Conservation (phyloP, 148 eudicot species). For the Beta vulgaris region DNA sequence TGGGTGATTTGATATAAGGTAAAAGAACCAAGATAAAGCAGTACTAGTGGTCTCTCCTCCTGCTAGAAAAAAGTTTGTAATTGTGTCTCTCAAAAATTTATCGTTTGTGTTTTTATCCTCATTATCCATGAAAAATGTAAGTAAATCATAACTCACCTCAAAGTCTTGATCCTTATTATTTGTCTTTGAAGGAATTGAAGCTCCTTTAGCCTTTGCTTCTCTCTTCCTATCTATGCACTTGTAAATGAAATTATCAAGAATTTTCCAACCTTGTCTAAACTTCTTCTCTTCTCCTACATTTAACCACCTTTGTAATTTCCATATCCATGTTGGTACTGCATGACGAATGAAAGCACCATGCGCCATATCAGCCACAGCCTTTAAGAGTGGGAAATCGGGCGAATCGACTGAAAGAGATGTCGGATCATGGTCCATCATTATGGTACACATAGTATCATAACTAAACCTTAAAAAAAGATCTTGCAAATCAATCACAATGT, state of each 20-base stretch:
- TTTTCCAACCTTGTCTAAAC: conserved; percentile 19
- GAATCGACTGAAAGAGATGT: conserved; percentile 26
- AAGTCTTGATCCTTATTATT: no score
- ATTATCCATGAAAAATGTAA: no score
- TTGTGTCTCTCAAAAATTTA: conserved; percentile 25
- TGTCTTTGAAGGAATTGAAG: no score
- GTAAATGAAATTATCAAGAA: conserved; percentile 25
- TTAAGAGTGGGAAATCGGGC: conserved; percentile 25
- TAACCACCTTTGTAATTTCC: conserved; percentile 51
- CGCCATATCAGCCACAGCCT: conserved; percentile 35
- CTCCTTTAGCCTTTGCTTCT: conserved; percentile 9
- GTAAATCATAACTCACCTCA: no score
- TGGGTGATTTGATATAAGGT: conserved; percentile 36
- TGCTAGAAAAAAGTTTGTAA: conserved; percentile 31
- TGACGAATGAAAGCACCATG: conserved; percentile 36
- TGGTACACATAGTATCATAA: conserved; percentile 37
- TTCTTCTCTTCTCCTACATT: conserved; percentile 40
- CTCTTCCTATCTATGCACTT: conserved; percentile 17
- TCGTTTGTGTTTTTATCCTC: background rate
- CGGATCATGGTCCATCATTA: conserved; percentile 44
- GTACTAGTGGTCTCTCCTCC: conserved; percentile 45
- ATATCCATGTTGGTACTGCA: conserved; percentile 30
- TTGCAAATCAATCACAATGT: conserved; percentile 37
- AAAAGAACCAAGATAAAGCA: conserved; percentile 42
- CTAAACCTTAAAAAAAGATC: conserved; percentile 43